Evolutionary conservation across 495 filamentous ascomycete genomes (phyloP).

Genomic region (Podospora anserina): DNA sequence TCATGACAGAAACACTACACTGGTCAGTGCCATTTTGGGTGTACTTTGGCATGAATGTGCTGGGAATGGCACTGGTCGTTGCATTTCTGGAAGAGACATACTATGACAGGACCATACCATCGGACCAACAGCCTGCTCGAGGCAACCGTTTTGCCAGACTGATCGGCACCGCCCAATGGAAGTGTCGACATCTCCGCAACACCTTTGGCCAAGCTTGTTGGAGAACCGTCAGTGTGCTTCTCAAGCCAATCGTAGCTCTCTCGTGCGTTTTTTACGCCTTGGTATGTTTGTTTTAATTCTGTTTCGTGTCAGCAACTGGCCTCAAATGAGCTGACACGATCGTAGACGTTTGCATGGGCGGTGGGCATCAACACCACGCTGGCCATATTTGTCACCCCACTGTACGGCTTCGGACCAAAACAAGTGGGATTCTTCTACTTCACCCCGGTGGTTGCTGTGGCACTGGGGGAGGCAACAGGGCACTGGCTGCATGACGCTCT

Average conservation of each 20-base stretch:
- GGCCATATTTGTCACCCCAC: conserved; percentile 50
- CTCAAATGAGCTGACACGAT: not conserved
- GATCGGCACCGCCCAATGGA: conserved; percentile 48
- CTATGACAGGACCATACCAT: conserved; percentile 52
- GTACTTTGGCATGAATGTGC: conserved; percentile 47
- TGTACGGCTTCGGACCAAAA: conserved; percentile 54
- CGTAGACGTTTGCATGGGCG: conserved; percentile 55
- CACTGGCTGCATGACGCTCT: conserved; percentile 60
- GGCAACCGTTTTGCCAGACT: conserved; percentile 42
- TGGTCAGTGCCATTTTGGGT: conserved; percentile 57
- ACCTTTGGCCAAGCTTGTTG: conserved; percentile 46
- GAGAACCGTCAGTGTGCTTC: conserved; percentile 44
- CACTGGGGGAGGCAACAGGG: conserved; percentile 52
- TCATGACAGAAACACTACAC: conserved; percentile 50
- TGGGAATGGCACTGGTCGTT: conserved; percentile 48
- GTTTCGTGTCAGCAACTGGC: not conserved
- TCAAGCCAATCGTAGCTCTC: conserved; percentile 52
- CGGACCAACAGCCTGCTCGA: conserved; percentile 42
- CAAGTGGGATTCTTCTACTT: conserved; percentile 62
- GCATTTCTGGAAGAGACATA: conserved; percentile 59
- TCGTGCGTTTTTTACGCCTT: conserved; percentile 53
- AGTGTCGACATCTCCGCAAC: conserved; percentile 39
- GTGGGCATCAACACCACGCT: conserved; percentile 63
- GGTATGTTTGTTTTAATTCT: conserved; percentile 17
- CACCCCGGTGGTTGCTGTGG: conserved; percentile 52